These are phyloP conservation scores for Manihot esculenta DNA, from an alignment of 441 rosid genomes.

Conservation along the genomic window DNA sequence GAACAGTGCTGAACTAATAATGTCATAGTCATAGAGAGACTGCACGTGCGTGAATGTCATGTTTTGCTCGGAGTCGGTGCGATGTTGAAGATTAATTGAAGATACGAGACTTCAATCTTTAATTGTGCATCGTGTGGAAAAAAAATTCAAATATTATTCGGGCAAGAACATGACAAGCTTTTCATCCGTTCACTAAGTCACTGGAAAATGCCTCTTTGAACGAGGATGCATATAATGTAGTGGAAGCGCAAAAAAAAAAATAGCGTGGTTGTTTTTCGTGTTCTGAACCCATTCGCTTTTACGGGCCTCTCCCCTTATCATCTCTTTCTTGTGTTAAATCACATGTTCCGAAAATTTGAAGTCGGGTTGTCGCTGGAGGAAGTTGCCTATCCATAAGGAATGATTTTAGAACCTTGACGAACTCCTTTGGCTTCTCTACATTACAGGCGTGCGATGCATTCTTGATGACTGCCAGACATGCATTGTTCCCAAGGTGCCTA, in stretches of 20 bases:
- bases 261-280: not conserved
- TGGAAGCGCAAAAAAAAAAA: not conserved
- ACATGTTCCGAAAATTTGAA: not conserved
- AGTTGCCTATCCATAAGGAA: slow-evolving; percentile 44
- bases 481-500: slow-evolving; percentile 68
- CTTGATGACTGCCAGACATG: slow-evolving; percentile 50
- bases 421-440: slow-evolving; percentile 54
- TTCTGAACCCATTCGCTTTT: not conserved
- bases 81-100: not conserved
- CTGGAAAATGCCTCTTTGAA: too few relatives aligned
- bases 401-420: slow-evolving; percentile 41
- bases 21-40: too few relatives aligned
- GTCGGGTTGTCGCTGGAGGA: slow-evolving; percentile 8
- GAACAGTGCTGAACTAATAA: too few relatives aligned
- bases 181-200: too few relatives aligned
- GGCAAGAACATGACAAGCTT: not conserved
- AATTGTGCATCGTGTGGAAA: not conserved
- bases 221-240: too few relatives aligned
- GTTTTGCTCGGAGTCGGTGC: too few relatives aligned
- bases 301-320: too few relatives aligned
- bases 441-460: slow-evolving; percentile 62
- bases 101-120: not conserved
- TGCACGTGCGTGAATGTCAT: too few relatives aligned
- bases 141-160: not conserved
- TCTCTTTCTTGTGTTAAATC: not conserved